These are phyloP conservation scores for Trametes elegans DNA, from an alignment of 768 basidiomycete genomes.

Conservation along the genomic window DNA sequence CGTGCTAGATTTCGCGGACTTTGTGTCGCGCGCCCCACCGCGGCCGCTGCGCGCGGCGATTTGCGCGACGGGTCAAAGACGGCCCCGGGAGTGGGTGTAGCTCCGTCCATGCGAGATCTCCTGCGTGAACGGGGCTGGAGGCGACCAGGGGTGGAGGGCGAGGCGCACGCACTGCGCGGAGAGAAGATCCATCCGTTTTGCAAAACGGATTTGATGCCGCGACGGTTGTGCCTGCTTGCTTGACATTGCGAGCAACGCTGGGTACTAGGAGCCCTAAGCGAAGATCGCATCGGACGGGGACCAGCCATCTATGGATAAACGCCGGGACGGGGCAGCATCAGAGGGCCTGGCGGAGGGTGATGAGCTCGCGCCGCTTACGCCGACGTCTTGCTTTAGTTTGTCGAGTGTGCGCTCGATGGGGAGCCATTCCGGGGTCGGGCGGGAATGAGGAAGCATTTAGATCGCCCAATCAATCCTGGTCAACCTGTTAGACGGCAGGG, in stretches of 20 bases:
- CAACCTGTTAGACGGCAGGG: background rate
- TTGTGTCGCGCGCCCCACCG: too few species aligned
- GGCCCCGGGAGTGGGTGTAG: background rate
- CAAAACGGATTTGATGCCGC: conserved; percentile 11
- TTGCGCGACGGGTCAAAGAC: background rate
- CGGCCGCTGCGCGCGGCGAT: background rate
- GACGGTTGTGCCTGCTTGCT: conserved; percentile 6
- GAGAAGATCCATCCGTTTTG: background rate
- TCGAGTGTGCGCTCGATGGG: too few species aligned
- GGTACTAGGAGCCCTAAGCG: conserved; percentile 1
- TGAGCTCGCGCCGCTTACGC: conserved; percentile 2
- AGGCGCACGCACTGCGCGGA: background rate
- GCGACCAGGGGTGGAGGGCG: conserved; percentile 5
- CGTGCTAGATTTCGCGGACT: background rate
- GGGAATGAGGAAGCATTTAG: background rate
- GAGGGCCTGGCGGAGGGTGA: background rate
- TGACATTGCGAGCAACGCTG: background rate
- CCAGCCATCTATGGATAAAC: conserved; percentile 13
- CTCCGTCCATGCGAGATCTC: background rate
- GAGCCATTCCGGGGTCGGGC: background rate
- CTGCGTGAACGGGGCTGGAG: conserved; percentile 1
- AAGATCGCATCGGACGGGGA: conserved; percentile 5
- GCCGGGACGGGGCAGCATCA: conserved; percentile 1
- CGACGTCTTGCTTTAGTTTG: background rate
- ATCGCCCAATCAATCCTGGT: background rate